Base-by-base conservation (phyloP, 805 yeast genomes). In the Ogataea zsoltii region DNA sequence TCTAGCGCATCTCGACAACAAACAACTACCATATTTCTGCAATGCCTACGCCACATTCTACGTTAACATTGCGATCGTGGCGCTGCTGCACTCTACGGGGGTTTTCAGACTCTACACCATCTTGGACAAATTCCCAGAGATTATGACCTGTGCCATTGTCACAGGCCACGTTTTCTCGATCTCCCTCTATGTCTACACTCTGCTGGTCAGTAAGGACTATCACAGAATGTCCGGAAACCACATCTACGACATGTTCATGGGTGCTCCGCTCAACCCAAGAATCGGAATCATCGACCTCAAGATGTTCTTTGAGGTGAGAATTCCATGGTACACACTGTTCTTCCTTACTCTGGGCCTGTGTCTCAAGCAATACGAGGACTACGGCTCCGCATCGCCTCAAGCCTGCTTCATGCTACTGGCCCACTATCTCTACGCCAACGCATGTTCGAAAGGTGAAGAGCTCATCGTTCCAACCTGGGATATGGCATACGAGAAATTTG, bases 401-500 rank as follows among this genome's bases (percentile, higher is more conserved):
- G 83, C 88, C 36, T 72, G 74, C 38, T 81, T 85, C 53, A 74
- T 90, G 32, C 68, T 88, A 54, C 70, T 85, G 49, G 97, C 96
- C 12, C 95, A 92, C 66, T 94, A 95, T 87, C 72, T 90, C 39
- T 94, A 94, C 63, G 96, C 96, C 50, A 92, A 94, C 62, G 97
- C 97, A 2, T 92, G 98, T 69, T 84, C 96, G 46, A 94, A 94
- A 70, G 99, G 98, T 57, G 99, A 94, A 70, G 98, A 94, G 66
- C 74, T 92, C 58, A 94, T 94, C 65, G 96, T 91, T 51, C 96
- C 98, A 57, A 87, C 96, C 15, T 94, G 99, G 98, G 99, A 94
- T 68, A 92, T 94, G 97, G 97, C 96, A 26, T 94, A 94, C 68
- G 99, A 94, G 68, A 94, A 94, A 71, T 94, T 94, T 60, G 99